Conservation (phyloP, 2,329 filamentous ascomycete species). For the Ophiocordyceps australis region DNA sequence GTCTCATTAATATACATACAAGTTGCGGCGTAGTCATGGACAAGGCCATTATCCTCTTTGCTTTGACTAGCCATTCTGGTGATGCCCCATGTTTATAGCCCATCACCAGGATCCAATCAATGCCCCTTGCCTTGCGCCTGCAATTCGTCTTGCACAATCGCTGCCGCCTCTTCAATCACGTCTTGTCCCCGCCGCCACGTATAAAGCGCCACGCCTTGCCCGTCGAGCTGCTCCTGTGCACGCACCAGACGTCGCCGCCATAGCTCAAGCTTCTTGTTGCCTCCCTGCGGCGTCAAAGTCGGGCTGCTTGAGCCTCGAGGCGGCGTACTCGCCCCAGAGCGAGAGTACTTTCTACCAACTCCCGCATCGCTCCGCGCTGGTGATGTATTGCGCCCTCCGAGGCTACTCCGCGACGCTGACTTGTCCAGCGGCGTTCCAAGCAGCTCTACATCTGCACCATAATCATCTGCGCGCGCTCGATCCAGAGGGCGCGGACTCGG, state of each 20-base stretch:
- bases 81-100: no score
- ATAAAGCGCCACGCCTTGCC: conserved; percentile 47
- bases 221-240: conserved; percentile 44
- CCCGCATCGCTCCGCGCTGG: no score
- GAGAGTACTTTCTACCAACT: no score
- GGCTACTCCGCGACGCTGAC: not conserved
- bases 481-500: conserved; percentile 12
- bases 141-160: conserved; percentile 39
- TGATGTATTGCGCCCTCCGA: no score
- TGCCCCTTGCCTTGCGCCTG: conserved; percentile 16
- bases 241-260: conserved; percentile 52
- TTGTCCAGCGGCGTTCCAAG: conserved; percentile 19
- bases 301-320: conserved; percentile 16
- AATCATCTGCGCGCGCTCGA: no score
- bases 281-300: conserved; percentile 12
- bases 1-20: no score
- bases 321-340: no score
- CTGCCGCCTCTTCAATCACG: conserved; percentile 46
- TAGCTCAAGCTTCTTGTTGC: conserved; percentile 53
- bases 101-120: conserved; percentile 1
- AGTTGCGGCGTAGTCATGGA: no score
- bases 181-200: conserved; percentile 60
- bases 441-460: no score
- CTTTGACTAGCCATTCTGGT: no score
- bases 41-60: no score